Evolutionary conservation across 2,329 filamentous ascomycete genomes (phyloP), one percentile per base, ranked within the genome.

Genomic region (Phialemoniopsis sp.): DNA sequence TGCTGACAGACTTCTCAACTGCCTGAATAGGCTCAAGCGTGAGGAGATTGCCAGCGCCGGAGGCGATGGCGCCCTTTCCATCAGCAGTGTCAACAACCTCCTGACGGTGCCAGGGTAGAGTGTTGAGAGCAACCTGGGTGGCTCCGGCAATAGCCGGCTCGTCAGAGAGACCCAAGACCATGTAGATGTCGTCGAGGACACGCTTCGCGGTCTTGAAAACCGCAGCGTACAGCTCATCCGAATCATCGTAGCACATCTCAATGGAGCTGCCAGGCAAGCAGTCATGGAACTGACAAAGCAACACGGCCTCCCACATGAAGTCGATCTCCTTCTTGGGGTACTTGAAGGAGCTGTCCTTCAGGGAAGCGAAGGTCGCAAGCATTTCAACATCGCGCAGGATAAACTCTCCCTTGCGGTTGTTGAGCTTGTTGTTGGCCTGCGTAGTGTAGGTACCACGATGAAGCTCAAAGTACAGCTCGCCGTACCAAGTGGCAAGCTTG

Each of bases 181-280:
- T 62, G 42, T 87, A 74, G 5, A 90, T 76, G 14, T 88, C 81
- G 33, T 84, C 72, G 31, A 93, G 70, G 4, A 94, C 66, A 46
- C 76, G 80, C 47, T 86, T 68, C 6, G 87, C 91, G 2, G 79
- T 89, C 48, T 82, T 69, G 57, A 95, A 95, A 3, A 95, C 79
- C 50, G 88, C 72, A 3, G 78, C 85, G 57, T 98, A 98, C 7
- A 95, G 73, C 74, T 89, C 78, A 57, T 95, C 86, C 4, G 90
- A 95, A 58, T 98, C 93, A 59, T 95, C 88, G 54, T 97, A 97
- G 62, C 89, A 95, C 89, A 97, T 96, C 61, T 94, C 90, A 52
- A 98, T 97, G 28, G 82, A 87, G 57, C 89, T 96, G 40, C 93
- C 93, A 1, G 93, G 93, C 37, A 98, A 73, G 58, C 93, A 97